Evolutionary conservation across 1,284 basidiomycete species (phyloP).

Genomic region (Ganoderma lingzhi): DNA sequence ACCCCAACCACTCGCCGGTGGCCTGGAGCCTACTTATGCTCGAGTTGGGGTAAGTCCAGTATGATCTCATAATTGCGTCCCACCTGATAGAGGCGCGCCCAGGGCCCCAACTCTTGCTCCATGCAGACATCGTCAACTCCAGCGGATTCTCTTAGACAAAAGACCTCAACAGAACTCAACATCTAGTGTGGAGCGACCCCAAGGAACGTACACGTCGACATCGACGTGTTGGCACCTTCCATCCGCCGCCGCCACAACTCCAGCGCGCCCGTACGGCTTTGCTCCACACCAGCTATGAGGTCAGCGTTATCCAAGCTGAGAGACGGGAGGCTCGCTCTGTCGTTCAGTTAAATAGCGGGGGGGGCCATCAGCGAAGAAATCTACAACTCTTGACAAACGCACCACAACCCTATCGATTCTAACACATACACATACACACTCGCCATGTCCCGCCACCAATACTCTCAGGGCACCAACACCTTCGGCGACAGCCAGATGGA

Average conservation of each 20-base stretch:
- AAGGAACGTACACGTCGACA: not conserved
- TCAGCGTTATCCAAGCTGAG: not conserved
- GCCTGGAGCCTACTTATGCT: no score
- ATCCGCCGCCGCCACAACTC: not conserved
- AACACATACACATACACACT: not conserved
- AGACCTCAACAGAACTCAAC: no score
- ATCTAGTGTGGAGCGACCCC: not conserved
- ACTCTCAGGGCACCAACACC: not conserved
- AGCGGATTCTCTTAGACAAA: not conserved
- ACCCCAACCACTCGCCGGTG: no score
- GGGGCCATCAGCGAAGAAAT: not conserved
- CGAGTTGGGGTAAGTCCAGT: no score
- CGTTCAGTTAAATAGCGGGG: slow-evolving; percentile 1
- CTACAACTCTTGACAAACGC: not conserved
- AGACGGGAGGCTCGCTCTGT: not conserved
- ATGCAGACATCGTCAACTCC: not conserved
- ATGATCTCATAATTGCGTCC: no score
- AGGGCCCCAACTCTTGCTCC: not conserved
- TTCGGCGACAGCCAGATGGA: not conserved
- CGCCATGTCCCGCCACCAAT: not conserved
- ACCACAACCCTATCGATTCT: not conserved
- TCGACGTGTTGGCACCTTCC: not conserved
- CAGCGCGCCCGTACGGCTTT: not conserved
- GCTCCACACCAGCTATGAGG: slow-evolving; percentile 3
- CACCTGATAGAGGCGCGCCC: no score